Conservation (phyloP, 2,329 filamentous ascomycete species). For the Fusarium musae region DNA sequence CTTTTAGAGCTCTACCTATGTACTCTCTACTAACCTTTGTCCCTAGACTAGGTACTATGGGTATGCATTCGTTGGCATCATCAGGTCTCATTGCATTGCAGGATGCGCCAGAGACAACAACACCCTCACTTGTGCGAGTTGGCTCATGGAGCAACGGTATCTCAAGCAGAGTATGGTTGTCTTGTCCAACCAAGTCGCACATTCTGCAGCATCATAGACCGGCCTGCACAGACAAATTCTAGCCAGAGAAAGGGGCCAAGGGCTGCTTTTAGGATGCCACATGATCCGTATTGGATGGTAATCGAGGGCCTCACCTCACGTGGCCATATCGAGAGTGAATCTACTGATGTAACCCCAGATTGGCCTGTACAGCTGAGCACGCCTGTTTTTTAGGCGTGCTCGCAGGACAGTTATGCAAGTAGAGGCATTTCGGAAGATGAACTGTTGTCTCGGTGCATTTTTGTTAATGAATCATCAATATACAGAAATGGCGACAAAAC, state of each 20-base stretch:
- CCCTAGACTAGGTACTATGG: not conserved
- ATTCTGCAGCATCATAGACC: not conserved
- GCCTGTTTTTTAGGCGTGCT: not conserved
- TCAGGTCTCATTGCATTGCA: conserved; percentile 6
- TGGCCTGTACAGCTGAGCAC: conserved; percentile 27
- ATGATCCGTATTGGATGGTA: conserved; percentile 12
- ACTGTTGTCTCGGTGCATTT: not conserved
- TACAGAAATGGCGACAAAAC: not conserved
- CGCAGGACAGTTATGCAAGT: not conserved
- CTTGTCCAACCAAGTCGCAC: not conserved
- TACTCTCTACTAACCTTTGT: not conserved
- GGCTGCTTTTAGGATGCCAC: conserved; percentile 6
- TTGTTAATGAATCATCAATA: not conserved
- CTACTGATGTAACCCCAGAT: conserved; percentile 25
- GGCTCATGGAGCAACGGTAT: not conserved
- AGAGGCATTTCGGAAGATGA: not conserved
- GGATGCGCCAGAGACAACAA: not conserved
- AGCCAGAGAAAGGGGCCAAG: not conserved
- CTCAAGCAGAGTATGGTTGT: not conserved
- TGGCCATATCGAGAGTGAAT: conserved; percentile 20
- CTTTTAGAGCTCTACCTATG: not conserved
- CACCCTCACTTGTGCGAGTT: not conserved
- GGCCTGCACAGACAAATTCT: not conserved
- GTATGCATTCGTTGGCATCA: not conserved
- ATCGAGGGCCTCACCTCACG: conserved; percentile 36